These are phyloP conservation scores for Cutaneotrichosporon cutaneum DNA, from an alignment of 1,284 basidiomycete species.

Conservation along the genomic window DNA sequence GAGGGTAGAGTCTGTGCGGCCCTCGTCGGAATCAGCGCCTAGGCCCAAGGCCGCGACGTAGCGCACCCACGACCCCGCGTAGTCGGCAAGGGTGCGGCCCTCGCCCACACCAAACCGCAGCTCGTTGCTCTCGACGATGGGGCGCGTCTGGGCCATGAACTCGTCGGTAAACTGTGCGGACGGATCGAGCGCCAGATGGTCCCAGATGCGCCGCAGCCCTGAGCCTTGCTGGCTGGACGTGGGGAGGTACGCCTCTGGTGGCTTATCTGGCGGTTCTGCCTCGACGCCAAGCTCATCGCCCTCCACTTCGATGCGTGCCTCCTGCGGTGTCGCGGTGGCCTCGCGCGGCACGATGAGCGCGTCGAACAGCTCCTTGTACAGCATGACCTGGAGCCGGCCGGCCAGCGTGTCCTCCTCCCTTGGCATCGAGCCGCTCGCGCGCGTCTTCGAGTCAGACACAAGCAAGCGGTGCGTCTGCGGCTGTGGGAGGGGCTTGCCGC, in stretches of 20 bases:
- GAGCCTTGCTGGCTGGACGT: slow-evolving; percentile 4
- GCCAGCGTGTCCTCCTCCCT: slow-evolving; percentile 62
- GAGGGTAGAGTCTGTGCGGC: slow-evolving; percentile 38
- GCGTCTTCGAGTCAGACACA: slow-evolving; percentile 75
- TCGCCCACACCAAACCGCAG: slow-evolving; percentile 32
- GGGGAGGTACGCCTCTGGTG: neutral
- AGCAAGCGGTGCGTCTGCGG: slow-evolving; percentile 53
- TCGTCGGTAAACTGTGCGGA: slow-evolving; percentile 57
- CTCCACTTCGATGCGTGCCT: neutral
- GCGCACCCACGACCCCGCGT: slow-evolving; percentile 38
- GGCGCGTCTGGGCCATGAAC: slow-evolving; percentile 60
- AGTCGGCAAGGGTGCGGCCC: slow-evolving; percentile 40
- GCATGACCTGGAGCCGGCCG: slow-evolving; percentile 76
- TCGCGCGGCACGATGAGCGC: slow-evolving; percentile 33
- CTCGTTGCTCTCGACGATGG: slow-evolving; percentile 51
- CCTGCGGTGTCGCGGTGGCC: no score
- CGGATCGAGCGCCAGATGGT: slow-evolving; percentile 57
- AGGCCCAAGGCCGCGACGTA: slow-evolving; percentile 47
- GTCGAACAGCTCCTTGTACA: slow-evolving; percentile 72
- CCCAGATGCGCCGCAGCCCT: slow-evolving; percentile 54
- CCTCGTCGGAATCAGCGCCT: slow-evolving; percentile 22
- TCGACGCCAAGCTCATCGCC: neutral
- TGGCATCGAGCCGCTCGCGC: slow-evolving; percentile 61
- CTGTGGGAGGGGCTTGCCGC: slow-evolving; percentile 30
- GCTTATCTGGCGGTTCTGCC: neutral